Percentiles rank a stretch among this genome's conserved stretches.
Evolutionary conservation across 75 land plant species (phyloP).

Genomic region (Larix kaempferi): DNA sequence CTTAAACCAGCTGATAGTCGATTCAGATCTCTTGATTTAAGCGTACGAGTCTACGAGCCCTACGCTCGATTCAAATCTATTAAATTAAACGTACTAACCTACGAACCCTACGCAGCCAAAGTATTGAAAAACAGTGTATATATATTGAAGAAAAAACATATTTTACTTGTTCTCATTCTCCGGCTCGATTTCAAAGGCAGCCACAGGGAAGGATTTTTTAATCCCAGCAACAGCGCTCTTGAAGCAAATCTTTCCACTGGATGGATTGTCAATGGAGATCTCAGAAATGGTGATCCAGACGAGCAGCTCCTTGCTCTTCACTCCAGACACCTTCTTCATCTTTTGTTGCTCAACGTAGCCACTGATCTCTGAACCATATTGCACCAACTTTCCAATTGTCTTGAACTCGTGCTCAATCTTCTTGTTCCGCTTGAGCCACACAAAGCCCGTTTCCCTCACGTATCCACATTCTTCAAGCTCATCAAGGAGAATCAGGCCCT

Average conservation of each 20-base stretch:
- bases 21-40: too few species aligned
- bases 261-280: constrained; percentile 25
- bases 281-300: constrained; percentile 38
- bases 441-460: constrained; percentile 52
- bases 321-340: constrained; percentile 44
- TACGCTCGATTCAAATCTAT: too few species aligned
- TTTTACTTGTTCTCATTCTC: not conserved
- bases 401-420: constrained; percentile 54
- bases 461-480: constrained; percentile 49
- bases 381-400: constrained; percentile 34
- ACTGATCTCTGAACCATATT: constrained; percentile 22
- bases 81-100: too few species aligned
- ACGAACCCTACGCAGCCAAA: too few species aligned
- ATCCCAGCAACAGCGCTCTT: constrained; percentile 21
- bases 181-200: constrained; percentile 39
- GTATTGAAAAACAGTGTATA: too few species aligned
- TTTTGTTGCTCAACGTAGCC: constrained; percentile 20
- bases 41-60: too few species aligned
- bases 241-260: not conserved
- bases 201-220: constrained; percentile 25
- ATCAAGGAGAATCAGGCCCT: constrained; percentile 52
- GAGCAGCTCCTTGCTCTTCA: constrained; percentile 27
- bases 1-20: too few species aligned
- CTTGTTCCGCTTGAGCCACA: constrained; percentile 72
- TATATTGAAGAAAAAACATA: too few species aligned